phyloP scores from a whole-genome alignment of 129 eudicot genomes.

The Tagetes patula region DNA sequence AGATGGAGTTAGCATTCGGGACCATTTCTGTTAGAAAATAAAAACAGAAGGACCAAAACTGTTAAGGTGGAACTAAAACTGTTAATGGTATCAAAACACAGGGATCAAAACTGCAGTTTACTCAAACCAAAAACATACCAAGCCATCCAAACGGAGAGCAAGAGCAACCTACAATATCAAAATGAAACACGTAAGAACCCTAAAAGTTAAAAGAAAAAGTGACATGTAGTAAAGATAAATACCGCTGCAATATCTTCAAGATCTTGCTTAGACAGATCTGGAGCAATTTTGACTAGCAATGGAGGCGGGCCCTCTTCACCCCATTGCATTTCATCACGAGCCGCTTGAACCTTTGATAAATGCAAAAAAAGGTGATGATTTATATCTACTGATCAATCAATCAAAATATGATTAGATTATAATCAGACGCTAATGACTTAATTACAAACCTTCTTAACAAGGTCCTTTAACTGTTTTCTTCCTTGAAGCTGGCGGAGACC shows the following conservation, averaged over 20 bases:
- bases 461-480: slow-evolving; percentile 92
- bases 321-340: slow-evolving; percentile 99
- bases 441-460: slow-evolving; percentile 75
- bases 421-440: slow-evolving; percentile 6
- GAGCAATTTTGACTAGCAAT: slow-evolving; percentile 93
- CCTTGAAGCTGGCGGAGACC: slow-evolving; percentile 98
- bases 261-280: slow-evolving; percentile 96
- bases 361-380: slow-evolving; percentile 14
- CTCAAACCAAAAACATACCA: slow-evolving; percentile 49
- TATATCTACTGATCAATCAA: neutral
- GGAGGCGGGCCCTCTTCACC: slow-evolving; percentile 99
- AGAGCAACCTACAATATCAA: slow-evolving; percentile 76
- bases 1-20: no score
- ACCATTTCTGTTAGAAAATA: no score
- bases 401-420: neutral
- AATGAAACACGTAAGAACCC: slow-evolving; percentile 29
- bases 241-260: slow-evolving; percentile 99
- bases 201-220: slow-evolving; percentile 1
- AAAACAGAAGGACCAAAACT: no score
- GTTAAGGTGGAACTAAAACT: no score
- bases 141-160: slow-evolving; percentile 93
- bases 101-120: no score
- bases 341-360: slow-evolving; percentile 82
- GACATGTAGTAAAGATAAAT: slow-evolving; percentile 21
- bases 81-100: no score